phyloP scores from a whole-genome alignment of 306 rosid genomes.

The Glycine tomentella region DNA sequence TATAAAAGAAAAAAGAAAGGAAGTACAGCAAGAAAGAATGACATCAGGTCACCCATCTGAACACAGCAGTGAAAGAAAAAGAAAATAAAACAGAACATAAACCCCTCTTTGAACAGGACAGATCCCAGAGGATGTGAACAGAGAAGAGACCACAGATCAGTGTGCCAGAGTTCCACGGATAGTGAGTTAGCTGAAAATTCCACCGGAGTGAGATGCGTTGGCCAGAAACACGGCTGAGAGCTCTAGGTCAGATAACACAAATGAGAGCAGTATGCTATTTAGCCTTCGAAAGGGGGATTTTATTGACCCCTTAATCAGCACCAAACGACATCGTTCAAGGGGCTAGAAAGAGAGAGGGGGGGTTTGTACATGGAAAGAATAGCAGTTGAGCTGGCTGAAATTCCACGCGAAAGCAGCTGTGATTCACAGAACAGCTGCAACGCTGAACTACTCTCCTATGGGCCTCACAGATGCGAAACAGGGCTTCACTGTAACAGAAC shows the following conservation, averaged over 20 bases:
- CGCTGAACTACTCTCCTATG: background rate
- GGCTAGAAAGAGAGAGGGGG: background rate
- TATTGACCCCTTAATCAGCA: background rate
- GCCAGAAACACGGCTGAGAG: background rate
- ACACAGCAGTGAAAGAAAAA: background rate
- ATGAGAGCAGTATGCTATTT: too few species aligned
- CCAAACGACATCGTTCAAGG: background rate
- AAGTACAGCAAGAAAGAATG: background rate
- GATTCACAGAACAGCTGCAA: background rate
- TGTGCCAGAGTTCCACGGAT: background rate
- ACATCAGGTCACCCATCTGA: background rate
- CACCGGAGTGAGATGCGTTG: background rate
- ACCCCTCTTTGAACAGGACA: background rate
- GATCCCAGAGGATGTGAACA: background rate
- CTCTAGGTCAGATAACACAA: too few species aligned
- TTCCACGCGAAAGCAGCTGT: background rate
- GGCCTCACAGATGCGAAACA: background rate
- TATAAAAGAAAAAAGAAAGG: background rate
- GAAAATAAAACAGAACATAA: background rate
- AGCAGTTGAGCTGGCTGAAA: constrained; percentile 1
- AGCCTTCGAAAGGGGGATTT: background rate
- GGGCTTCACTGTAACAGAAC: background rate
- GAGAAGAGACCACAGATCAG: background rate
- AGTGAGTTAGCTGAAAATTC: background rate
- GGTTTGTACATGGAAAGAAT: background rate